Evolutionary conservation across 1,139 yeast species (phyloP), one percentile per base, ranked within the genome.

Genomic region (Suhomyces anneliseae): DNA sequence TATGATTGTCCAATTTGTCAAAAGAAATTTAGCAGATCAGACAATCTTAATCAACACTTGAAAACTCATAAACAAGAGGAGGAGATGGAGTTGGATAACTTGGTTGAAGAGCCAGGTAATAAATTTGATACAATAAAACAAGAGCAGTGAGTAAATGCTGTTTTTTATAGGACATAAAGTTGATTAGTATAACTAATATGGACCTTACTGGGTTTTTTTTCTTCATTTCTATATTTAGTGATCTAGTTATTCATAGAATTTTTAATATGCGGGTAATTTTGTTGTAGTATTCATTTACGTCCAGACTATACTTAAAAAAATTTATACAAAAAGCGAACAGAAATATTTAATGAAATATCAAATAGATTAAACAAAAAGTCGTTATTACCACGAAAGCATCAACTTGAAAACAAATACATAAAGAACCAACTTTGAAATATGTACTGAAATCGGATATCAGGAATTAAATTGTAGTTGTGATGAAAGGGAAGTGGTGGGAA

Each of bases 1-100:
- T 87, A 78, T 64, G 82, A 75, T 54, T 87, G 95, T 66, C 69
- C 72, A n/a, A 74, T 81, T 33, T 87, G 95, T 61, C 78, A 79
- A 44, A 87, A 85, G 67, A 82, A 83, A 60, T 87, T 87, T 58
- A 84, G 90, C 53, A 74, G 95, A 52, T 78, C 87, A 14, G 95
- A 87, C 62, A 87, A 87, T 58, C 70, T 87, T 56, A 79, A 84
- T 40, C 93, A 87, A 67, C 95, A 87, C 66, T 77, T 86, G 54
- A 82, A 84, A 57, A 84, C 87, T 2, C 95, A 87, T 58, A 73
- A 72, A 54, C 69, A 65, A 48, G 79, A 72, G 46, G 76, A 55
- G 24, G 54, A 48, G 24, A 42, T 38, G 47, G 47, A 47, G 5
- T 40, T 38, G 47, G 47, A 47, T 4, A 38, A 40, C 7, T 12